Conservation (phyloP, 805 yeast genomes). For the Candida corydali region DNA sequence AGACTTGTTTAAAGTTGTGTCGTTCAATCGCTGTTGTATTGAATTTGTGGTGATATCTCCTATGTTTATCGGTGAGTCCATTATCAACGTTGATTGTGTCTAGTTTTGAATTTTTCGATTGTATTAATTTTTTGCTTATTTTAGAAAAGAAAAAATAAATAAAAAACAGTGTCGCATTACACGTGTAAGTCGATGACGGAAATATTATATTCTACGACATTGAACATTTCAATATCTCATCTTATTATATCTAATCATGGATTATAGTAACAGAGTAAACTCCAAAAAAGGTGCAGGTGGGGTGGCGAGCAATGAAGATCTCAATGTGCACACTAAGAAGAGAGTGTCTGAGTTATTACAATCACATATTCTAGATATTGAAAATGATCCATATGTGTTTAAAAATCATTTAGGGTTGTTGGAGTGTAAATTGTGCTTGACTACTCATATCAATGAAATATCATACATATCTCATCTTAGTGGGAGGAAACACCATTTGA, state of each 20-base stretch:
- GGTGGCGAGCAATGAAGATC: constrained; percentile 68
- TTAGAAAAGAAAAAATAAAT: constrained; percentile 1
- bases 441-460: constrained; percentile 75
- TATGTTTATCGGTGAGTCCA: constrained; percentile 40
- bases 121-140: constrained; percentile 1
- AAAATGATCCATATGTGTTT: constrained; percentile 78
- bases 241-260: constrained; percentile 46
- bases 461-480: constrained; percentile 81
- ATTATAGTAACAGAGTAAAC: constrained; percentile 84
- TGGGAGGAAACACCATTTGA: constrained; percentile 78
- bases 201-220: background rate
- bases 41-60: constrained; percentile 41
- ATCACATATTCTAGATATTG: constrained; percentile 46
- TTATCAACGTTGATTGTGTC: constrained; percentile 8
- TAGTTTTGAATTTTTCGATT: background rate
- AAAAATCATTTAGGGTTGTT: constrained; percentile 78
- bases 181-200: constrained; percentile 2
- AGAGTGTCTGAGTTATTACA: constrained; percentile 62
- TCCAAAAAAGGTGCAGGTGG: constrained; percentile 92
- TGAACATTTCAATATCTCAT: background rate
- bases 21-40: constrained; percentile 29
- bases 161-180: constrained; percentile 7
- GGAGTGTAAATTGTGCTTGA: constrained; percentile 81
- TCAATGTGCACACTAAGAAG: constrained; percentile 63
- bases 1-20: constrained; percentile 30